Evolutionary conservation across 495 filamentous ascomycete species (phyloP), one percentile per base, ranked within the genome.

Genomic region (Neurospora sp.): DNA sequence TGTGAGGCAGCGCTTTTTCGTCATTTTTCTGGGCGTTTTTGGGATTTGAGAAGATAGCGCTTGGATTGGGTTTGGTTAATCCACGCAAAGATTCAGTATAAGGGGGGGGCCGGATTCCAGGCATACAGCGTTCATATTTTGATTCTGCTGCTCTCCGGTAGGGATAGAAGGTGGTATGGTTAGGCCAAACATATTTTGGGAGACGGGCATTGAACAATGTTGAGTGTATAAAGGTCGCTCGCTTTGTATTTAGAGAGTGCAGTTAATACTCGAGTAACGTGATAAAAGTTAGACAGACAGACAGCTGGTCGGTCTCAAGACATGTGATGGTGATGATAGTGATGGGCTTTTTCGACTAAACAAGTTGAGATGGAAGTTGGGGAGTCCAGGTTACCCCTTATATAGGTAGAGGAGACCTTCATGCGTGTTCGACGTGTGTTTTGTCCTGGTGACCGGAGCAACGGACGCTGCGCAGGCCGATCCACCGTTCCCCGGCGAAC

Each of bases 401-500:
- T 35, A 65, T 18, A 65, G 1, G 27, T 65, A 18, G 27, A 65
- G 27, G 53, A 65, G 53, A 65, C 53, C 53, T 18, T 65, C 12
- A 16, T 61, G 47, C 20, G 47, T 61, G 47, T 59, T 59, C 22
- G 47, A 61, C 14, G 14, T 61, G 27, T 61, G 53, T 35, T 61
- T 14, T 61, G 53, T 35, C 27, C 18, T 35, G 14, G 53, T 65
- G 53, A 65, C 53, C 53, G 53, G 53, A 65, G 27, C 53, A 65
- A 65, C 53, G 53, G 53, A 65, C 53, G 53, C 53, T 61, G 16
- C 53, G 53, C 53, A 61, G 53, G 53, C 6, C 53, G 53, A 61
- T 61, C 53, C 69, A 45, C 38, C 39, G 69, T 31, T 71, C 37
- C 69, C 69, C 69, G 69, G 69, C 35, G n/a, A 45, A 31, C 69